Evolutionary conservation across 768 basidiomycete species (phyloP), one percentile per base, ranked within the genome.

Genomic region (Mycena olivaceomarginata): DNA sequence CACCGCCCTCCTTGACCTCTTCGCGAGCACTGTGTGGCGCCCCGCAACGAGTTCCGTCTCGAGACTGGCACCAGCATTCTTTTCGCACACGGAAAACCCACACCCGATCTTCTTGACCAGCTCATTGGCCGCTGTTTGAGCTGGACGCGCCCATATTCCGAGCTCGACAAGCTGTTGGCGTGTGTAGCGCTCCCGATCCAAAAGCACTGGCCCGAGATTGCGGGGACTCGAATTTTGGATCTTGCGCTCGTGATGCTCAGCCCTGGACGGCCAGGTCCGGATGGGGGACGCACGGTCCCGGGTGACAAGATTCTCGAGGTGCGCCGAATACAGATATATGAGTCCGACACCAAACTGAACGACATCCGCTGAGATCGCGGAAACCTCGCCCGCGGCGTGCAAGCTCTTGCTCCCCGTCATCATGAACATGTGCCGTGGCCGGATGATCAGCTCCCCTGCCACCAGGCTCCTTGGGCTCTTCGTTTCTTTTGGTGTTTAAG

Each of bases 261-360:
- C 53, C 77, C 77, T 3, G 77, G 77, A n/a, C 46, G 73, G 1
- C 57, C 67, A 2, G 73, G 73, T 9, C 67, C 76, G 3, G 12
- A 5, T 53, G 62, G 4, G 77, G 77, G n/a, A 13, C 59, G 74
- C 25, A 78, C 69, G n/a, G 65, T 78, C 13, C 77, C 77, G 9
- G 77, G 74, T 1, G 74, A 78, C 45, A 72, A 69, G 70, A 75
- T 78, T 4, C 67, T 78, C 16, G 60, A 78, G 77, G 77, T 69
- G 16, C 20, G 16, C 48, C 13, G 12, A 18, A 13, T 48, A 48
- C 13, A 18, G 48, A 45, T 45, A 11, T 10, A 45, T 45, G 13
- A 45, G 43, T 31, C 31, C 31, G 31, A 31, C 31, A 31, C 43
- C 11, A 45, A 45, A 45, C 13, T 45, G 43, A 45, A 13, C 43